Evolutionary conservation across 1,284 basidiomycete species (phyloP), one percentile per base, ranked within the genome.

Genomic region (Vanrija pseudolonga): DNA sequence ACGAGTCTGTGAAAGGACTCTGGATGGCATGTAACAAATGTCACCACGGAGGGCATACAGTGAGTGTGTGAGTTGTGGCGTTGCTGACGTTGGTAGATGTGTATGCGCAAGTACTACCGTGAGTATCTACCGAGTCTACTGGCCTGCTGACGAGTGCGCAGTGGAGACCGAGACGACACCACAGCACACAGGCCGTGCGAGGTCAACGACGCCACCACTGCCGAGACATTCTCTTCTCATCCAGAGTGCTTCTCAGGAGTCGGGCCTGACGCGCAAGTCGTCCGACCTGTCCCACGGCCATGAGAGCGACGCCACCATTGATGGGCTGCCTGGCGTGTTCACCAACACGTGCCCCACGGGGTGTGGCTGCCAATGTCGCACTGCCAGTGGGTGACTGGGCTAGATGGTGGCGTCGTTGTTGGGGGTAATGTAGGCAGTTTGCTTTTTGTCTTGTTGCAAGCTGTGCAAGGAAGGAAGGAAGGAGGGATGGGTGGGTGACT

Each of bases 21-120:
- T 71, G 65, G 65, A 62, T 73, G 62, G 64, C 66, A 9, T 74
- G 72, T 47, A 53, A 59, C 41, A 59, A 61, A 42, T 74, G 72
- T 48, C 55, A 62, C 17, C 72, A 74, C 57, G 71, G 71, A 11
- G 72, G 72, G 12, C 72, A 74, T 55, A 60, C 64, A 32, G 60
- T 62, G 37, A 48, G 61, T 57, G 38, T 11, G 19, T n/a, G 15
- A 24, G 38, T 36, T 2, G 8, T 4, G n/a, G 12, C 12, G 1
- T 32, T 12, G 39, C 42, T 48, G 47, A 47, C 41, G 18, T 18
- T 8, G 32, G 23, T 55, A 66, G 47, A 51, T 50, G 2, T 74
- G 72, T 47, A 68, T 74, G 64, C 53, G 68, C 44, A 23, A 58
- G 17, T 72, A 71, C 50, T 68, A 68, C 48, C 43, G 69, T 69